Base-by-base conservation (phyloP, 805 yeast genomes). In the Cyberlindnera bimundalis region DNA sequence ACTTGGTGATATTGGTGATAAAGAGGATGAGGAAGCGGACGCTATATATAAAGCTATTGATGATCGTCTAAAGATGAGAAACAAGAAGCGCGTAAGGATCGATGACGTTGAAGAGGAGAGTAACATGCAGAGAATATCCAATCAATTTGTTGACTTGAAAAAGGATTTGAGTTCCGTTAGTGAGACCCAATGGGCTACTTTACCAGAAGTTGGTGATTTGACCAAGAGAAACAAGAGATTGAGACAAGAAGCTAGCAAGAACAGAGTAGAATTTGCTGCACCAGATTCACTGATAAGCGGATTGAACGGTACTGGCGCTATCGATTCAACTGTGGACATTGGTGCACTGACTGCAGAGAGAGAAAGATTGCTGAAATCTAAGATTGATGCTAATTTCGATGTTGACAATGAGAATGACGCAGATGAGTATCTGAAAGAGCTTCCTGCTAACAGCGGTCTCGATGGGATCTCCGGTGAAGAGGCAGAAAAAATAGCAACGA, bases 161-260 rank as follows among this genome's bases (percentile, higher is more conserved):
- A 64, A 80, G 20, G 77, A 71, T 1, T 61, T 90, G 28, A 65
- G 80, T 0, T 51, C 60, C 0, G 76, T 91, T 0, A 68, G 84
- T 4, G 74, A 68, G 16, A 84, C 77, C 3, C 81, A 90, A 53
- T 91, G 99, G 99, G 70, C 74, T 5, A 72, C 68, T 45, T 56
- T 91, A 4, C 98, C 98, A 0, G 96, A 88, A 47, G 93, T 87
- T 2, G 84, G 88, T 1, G 98, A 91, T 60, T 67, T 86, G 53
- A 93, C 99, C 0, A 73, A 79, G 53, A 69, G 78, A 42, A 88
- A 88, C 61, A 87, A 89, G 51, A 65, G 98, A 41, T 66, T 74
- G 35, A 66, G 96, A 39, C 60, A 78, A 32, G 70, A 79, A 39
- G 74, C 76, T 34, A 83, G 81, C 53, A 71, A 68, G 50, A 76